A percentile compares a stretch with the other conserved stretches of the same genome.
Evolutionary conservation across 2,329 filamentous ascomycete species (phyloP).

Genomic region (Chaetomium sp.): DNA sequence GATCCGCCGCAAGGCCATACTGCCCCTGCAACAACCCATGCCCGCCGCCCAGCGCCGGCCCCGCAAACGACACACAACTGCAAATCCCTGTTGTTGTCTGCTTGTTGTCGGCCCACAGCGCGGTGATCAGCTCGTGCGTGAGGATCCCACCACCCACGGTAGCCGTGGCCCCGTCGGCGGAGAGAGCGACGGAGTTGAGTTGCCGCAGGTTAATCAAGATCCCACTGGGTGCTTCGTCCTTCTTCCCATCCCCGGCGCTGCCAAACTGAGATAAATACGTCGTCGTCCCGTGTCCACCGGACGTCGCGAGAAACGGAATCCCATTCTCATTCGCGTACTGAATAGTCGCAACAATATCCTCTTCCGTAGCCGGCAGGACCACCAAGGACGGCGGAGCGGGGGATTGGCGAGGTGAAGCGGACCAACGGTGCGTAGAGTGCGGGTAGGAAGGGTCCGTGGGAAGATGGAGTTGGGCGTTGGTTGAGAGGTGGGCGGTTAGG

Average conservation of each 20-base stretch:
- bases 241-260: too few relatives aligned
- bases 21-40: conserved; percentile 49
- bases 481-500: neutral
- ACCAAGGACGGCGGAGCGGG: neutral
- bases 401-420: neutral
- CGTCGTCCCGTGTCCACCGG: conserved; percentile 11
- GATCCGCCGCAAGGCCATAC: conserved; percentile 47
- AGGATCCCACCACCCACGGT: conserved; percentile 1
- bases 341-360: conserved; percentile 6
- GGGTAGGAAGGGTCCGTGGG: neutral
- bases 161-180: neutral
- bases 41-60: conserved; percentile 39
- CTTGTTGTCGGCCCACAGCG: conserved; percentile 44
- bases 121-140: conserved; percentile 33
- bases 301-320: conserved; percentile 13
- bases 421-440: neutral
- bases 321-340: conserved; percentile 12
- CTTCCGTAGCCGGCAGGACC: conserved; percentile 6
- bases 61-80: conserved; percentile 38
- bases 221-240: neutral
- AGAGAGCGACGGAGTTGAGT: conserved; percentile 3
- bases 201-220: conserved; percentile 12
- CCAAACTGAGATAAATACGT: neutral
- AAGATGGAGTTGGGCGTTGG: neutral
- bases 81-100: conserved; percentile 47